Base-by-base conservation (phyloP, 306 rosid genomes). In the Medicago lupulina region DNA sequence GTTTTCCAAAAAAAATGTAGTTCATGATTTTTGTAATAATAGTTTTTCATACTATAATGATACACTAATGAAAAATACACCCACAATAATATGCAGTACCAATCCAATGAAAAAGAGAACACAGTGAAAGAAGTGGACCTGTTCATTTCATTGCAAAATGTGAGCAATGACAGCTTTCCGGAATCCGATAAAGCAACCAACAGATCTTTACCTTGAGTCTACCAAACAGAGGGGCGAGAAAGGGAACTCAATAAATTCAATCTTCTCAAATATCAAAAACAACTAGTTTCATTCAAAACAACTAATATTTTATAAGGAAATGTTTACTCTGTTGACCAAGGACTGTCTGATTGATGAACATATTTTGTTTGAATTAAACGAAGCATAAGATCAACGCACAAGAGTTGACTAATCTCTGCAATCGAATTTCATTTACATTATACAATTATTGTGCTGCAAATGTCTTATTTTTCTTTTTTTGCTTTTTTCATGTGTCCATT, bases 111-210 rank as follows among this genome's bases (percentile, higher is more conserved):
- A 70, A 73, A 34, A 41, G 21, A 50, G 19, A 46, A 65, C 64
- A 18, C 39, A 6, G 19, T 62, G 17, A 70, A 31, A 25, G 21
- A 43, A 12, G 13, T 54, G 74, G 73, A 94, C 98, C 97, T 91
- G 90, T 90, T 90, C 98, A 91, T 94, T 85, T 94, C 93, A 75
- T 86, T 90, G 91, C 98, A 88, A 81, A 94, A 94, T 50, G 94
- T 83, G 79, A 94, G 94, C 83, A 94, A 68, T 1, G 98, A 91
- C 61, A 94, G 90, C 89, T 94, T 94, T 83, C 98, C 97, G 2
- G 98, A 94, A 86, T 94, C 98, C 7, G 98, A 94, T 70, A 90
- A 71, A 67, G 92, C 98, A 74, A 88, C 86, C 82, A 94, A 82
- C 53, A 90, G 88, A 73, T 94, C 98, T 82, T 83, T 91, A 38